phyloP scores from a whole-genome alignment of 2,329 filamentous ascomycete species.

The Pyrenophora graminea region DNA sequence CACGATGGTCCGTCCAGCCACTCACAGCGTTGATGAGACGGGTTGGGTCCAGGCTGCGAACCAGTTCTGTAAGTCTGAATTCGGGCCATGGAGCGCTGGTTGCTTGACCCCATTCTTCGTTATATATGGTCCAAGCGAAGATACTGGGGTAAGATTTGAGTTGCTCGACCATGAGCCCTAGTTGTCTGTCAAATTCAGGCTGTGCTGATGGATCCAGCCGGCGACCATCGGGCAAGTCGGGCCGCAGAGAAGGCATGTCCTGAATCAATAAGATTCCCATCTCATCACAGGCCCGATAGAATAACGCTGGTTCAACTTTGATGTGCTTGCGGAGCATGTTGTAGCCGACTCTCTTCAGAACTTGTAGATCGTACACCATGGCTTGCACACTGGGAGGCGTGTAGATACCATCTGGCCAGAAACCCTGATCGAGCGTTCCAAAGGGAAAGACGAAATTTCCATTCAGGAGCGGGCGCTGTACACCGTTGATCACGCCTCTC shows the following conservation, averaged over 20 bases:
- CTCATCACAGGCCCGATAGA: constrained; percentile 69
- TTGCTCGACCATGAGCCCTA: constrained; percentile 65
- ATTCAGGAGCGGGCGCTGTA: constrained; percentile 67
- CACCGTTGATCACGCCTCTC: constrained; percentile 59
- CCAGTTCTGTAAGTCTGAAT: constrained; percentile 58
- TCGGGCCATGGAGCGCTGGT: constrained; percentile 57
- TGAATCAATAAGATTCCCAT: constrained; percentile 70
- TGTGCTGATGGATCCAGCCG: constrained; percentile 54
- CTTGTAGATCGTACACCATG: constrained; percentile 67
- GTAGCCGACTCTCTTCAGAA: constrained; percentile 68
- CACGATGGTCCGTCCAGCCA: constrained; percentile 71
- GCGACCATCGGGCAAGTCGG: constrained; percentile 22
- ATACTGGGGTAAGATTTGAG: constrained; percentile 69
- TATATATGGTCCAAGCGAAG: constrained; percentile 70
- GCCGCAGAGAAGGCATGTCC: constrained; percentile 68
- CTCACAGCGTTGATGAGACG: constrained; percentile 65
- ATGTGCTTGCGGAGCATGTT: constrained; percentile 75
- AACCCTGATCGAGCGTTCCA: constrained; percentile 72
- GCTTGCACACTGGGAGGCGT: constrained; percentile 68
- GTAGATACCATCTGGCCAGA: constrained; percentile 72
- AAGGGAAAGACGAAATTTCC: constrained; percentile 71
- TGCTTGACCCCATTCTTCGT: constrained; percentile 72
- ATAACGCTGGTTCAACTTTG: constrained; percentile 69
- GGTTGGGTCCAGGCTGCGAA: constrained; percentile 64
- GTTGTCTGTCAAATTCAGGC: constrained; percentile 66